Base-by-base conservation (phyloP, 1,284 basidiomycete genomes). In the Heterobasidion occidentale region DNA sequence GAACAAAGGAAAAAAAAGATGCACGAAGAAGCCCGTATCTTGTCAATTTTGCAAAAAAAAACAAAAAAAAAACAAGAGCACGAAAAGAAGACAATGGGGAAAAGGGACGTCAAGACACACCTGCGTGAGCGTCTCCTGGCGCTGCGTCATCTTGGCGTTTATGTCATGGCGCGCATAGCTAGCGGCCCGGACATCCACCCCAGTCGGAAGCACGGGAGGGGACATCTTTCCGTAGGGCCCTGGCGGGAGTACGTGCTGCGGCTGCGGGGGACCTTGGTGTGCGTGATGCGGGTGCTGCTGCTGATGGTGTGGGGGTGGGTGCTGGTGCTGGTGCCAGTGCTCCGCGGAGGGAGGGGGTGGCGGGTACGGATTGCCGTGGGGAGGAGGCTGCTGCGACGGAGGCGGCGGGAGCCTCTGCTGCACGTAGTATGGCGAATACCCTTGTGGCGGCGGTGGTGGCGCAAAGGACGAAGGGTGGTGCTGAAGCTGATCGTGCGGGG, bases 321-420 rank as follows among this genome's bases (percentile, higher is more conserved):
- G 65, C 27, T 27, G 27, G 27, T 17, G 63, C 68, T 27, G 71
- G 56, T 70, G 71, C 67, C 71, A 71, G 56, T 71, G 74, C 50
- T 67, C 65, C 33, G 59, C 35, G 35, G 66, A 67, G 42, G 70
- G 61, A 34, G 67, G 65, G 17, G 64, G 68, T 19, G 71, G 56
- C 51, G 69, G 56, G 54, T 71, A 73, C 1, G 67, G 57, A 38
- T 65, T 61, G 36, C 59, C 53, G 47, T 60, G 60, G 14, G 1
- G 64, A 52, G 46, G 61, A 57, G 27, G 70, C 59, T 57, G 68
- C 27, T 27, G 27, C 27, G 27, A 27, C 58, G 59, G 55, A 3
- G 64, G 62, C 12, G 63, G 67, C n/a, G 64, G 64, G 8, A 61
- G 62, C 20, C 63, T 64, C 58, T 67, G 68, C 9, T 55, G 12